Conservation (phyloP, 176 grass and related monocot genomes). For the Bonia amplexicaulis region DNA sequence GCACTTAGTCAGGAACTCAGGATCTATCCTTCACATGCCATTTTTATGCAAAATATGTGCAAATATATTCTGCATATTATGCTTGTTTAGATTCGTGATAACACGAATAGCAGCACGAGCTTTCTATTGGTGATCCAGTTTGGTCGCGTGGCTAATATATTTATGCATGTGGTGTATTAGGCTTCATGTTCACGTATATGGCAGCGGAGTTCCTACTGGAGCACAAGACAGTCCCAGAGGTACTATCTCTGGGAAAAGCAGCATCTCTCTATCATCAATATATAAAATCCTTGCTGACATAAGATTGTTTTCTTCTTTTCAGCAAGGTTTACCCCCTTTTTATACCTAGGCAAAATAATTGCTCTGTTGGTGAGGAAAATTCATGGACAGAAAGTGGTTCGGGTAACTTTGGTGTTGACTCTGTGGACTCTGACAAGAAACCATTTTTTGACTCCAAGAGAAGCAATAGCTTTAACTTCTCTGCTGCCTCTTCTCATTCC, state of each 20-base stretch:
- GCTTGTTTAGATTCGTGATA: conserved; percentile 4
- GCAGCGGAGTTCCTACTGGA: conserved; percentile 81
- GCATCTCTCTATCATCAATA: not conserved
- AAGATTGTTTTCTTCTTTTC: conserved; percentile 10
- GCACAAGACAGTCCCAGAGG: conserved; percentile 75
- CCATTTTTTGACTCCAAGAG: conserved; percentile 46
- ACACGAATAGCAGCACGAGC: not conserved
- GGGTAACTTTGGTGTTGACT: conserved; percentile 72
- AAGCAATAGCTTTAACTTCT: conserved; percentile 69
- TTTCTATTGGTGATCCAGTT: conserved; percentile 18
- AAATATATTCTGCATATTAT: conserved; percentile 1
- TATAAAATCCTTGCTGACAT: not conserved
- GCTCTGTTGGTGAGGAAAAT: conserved; percentile 63
- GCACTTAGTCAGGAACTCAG: not conserved
- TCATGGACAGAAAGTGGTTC: conserved; percentile 72
- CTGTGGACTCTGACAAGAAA: conserved; percentile 64
- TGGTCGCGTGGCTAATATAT: conserved; percentile 1
- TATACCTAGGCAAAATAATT: conserved; percentile 71
- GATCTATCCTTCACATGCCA: not conserved
- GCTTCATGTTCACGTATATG: conserved; percentile 89
- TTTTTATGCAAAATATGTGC: conserved; percentile 20
- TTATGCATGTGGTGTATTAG: conserved; percentile 31
- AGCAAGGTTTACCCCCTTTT: conserved; percentile 92
- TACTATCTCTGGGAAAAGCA: conserved; percentile 34
- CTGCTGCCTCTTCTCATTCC: conserved; percentile 69